Evolutionary conservation across 2,329 filamentous ascomycete species (phyloP).

Genomic region (Trichoderma pleuroti): DNA sequence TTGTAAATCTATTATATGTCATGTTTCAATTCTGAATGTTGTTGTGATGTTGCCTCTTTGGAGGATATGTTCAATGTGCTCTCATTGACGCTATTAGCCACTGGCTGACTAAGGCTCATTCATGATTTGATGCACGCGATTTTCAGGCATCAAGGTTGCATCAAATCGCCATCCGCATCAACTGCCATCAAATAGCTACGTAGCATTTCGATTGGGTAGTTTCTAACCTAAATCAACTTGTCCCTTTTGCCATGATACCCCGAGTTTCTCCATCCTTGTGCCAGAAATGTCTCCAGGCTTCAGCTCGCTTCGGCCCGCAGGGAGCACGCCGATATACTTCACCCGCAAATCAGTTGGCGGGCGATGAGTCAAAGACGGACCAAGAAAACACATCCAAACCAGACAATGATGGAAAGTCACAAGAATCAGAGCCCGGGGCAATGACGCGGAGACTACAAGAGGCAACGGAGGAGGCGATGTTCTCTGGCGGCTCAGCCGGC

Average conservation of each 20-base stretch:
- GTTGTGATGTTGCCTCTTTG: background rate
- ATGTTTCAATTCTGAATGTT: background rate
- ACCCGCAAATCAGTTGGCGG: background rate
- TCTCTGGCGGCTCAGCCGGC: constrained; percentile 58
- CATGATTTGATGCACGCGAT: background rate
- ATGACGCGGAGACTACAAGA: constrained; percentile 58
- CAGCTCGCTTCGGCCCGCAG: background rate
- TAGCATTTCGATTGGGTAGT: background rate
- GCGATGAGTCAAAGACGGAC: background rate
- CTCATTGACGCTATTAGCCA: background rate
- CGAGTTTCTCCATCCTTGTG: background rate
- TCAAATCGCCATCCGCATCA: background rate
- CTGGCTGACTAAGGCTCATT: constrained; percentile 1
- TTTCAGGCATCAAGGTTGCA: constrained; percentile 2
- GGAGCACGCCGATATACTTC: background rate
- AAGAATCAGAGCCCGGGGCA: constrained; percentile 35
- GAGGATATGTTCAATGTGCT: too few relatives aligned
- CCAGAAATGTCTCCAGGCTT: background rate
- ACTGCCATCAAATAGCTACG: background rate
- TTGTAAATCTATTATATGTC: background rate
- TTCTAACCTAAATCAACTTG: background rate
- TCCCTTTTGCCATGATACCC: background rate
- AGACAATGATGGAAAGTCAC: background rate
- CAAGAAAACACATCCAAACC: background rate
- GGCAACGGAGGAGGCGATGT: constrained; percentile 60